Evolutionary conservation across 257 asterid genomes (phyloP), one percentile per base, ranked within the genome.

Genomic region (Nicotiana tomentosiformis): DNA sequence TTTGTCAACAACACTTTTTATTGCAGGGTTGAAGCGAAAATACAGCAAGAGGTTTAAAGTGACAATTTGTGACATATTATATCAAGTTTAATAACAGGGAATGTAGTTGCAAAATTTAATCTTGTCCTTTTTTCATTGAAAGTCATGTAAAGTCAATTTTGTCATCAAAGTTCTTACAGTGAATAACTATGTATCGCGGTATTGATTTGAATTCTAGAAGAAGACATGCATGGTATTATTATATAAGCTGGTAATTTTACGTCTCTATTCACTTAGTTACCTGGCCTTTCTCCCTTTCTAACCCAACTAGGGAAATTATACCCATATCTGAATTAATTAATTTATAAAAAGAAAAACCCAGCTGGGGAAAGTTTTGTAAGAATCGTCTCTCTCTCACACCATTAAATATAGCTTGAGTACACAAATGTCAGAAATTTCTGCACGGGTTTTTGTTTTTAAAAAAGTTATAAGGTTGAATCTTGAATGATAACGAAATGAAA

Each of bases 401-500:
- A 39, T 39, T 39, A 39, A 39, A 39, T 39, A 39, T 39, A 39
- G 10, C 26, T 23, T 23, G 43, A 12, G 58, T 51, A 3, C 57
- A 51, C 2, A 15, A 53, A 84, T 62, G 87, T 64, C 81, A 62
- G 68, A 79, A 69, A 49, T 17, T 77, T 81, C 74, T 5, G 43
- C 7, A 0, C 43, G 46, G 46, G 49, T 7, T 39, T 39, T 39
- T 39, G 49, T 39, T 6, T 39, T 39, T 7, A 7, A 7, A 39
- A 39, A 10, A 69, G 7, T 64, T 17, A 32, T 32, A 7, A 55
- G 55, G 60, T 33, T 81, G 81, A 68, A 77, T 83, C 53, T 26
- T 83, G 77, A 67, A 77, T 80, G 80, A 66, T 46, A 29, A 65
- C 49, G 66, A 83, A 83, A 87, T 66, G 32, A 81, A 83, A 87